Conservation (phyloP, 1,284 basidiomycete species). For the Boletus semigastroideus region DNA sequence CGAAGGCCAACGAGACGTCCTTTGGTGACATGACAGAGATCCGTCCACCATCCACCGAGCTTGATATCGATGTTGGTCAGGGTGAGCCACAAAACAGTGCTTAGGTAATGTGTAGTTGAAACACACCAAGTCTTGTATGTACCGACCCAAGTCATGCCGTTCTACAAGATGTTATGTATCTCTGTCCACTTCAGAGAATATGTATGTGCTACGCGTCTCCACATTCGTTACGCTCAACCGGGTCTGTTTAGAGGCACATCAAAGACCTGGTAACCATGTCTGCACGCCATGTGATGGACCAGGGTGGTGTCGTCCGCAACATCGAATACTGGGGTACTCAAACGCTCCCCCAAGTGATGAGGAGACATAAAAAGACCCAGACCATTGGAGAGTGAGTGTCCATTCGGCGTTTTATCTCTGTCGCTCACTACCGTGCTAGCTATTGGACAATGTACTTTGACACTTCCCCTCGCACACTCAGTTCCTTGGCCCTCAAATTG, state of each 20-base stretch:
- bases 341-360: slow-evolving; percentile 76
- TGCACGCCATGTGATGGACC: slow-evolving; percentile 71
- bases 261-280: slow-evolving; percentile 75
- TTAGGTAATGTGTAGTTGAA: slow-evolving; percentile 4
- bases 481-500: slow-evolving; percentile 63
- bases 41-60: background rate
- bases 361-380: slow-evolving; percentile 63
- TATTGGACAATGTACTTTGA: slow-evolving; percentile 93
- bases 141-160: slow-evolving; percentile 37
- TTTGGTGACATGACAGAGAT: background rate
- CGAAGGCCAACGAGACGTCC: too few species aligned
- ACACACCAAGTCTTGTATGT: too few species aligned
- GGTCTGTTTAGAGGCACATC: slow-evolving; percentile 59
- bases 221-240: background rate
- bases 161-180: slow-evolving; percentile 82
- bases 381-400: slow-evolving; percentile 74
- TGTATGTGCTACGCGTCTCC: slow-evolving; percentile 41
- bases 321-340: slow-evolving; percentile 77
- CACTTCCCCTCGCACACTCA: slow-evolving; percentile 71
- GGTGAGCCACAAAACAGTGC: background rate
- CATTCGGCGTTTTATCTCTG: background rate
- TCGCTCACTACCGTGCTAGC: slow-evolving; percentile 42
- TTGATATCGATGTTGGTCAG: background rate
- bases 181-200: slow-evolving; percentile 72
- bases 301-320: slow-evolving; percentile 79